Base-by-base conservation (phyloP, 1,284 basidiomycete genomes). In the Dichomitus squalens region DNA sequence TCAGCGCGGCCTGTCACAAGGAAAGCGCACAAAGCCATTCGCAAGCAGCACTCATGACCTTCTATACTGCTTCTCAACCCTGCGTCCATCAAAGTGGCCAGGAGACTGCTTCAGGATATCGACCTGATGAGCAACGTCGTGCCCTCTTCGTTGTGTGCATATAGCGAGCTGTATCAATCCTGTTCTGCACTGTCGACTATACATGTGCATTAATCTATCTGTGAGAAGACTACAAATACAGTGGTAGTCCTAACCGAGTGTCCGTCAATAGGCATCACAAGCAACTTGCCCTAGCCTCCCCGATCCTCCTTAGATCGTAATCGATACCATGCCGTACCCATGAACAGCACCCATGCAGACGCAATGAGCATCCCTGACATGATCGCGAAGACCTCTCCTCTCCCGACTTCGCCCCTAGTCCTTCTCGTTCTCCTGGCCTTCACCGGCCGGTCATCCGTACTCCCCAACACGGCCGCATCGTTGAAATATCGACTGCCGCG, bases 321-420 rank as follows among this genome's bases (percentile, higher is more conserved):
- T 63, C 79, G 80, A 54, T 80, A 67, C 77, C 78, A 86, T 0
- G 85, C 88, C 9, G 83, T 86, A 14, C 70, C 76, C 64, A 92
- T 73, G 71, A 91, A 91, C 60, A 90, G 71, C 49, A 81, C 65
- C 90, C 90, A 92, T 2, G 86, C 83, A 40, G 72, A 72, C 7
- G 78, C 68, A 9, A 91, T 80, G 38, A 87, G 70, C 2, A 65
- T 59, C 7, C 70, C 75, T 41, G 77, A 79, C 34, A 81, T 61
- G 36, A 72, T 62, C 18, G 80, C 76, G 61, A 84, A 87, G 1
- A 82, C 27, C 59, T 74, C 66, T 4, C 87, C 88, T 49, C 86
- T 73, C 58, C 74, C 70, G 59, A 70, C 79, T 75, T 78, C 77
- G 27, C 60, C 62, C 59, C 63, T 74, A 58, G 71, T 62, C 54